These are phyloP conservation scores for Colletotrichum coccodes DNA, from an alignment of 2,329 filamentous ascomycete species.

Conservation along the genomic window DNA sequence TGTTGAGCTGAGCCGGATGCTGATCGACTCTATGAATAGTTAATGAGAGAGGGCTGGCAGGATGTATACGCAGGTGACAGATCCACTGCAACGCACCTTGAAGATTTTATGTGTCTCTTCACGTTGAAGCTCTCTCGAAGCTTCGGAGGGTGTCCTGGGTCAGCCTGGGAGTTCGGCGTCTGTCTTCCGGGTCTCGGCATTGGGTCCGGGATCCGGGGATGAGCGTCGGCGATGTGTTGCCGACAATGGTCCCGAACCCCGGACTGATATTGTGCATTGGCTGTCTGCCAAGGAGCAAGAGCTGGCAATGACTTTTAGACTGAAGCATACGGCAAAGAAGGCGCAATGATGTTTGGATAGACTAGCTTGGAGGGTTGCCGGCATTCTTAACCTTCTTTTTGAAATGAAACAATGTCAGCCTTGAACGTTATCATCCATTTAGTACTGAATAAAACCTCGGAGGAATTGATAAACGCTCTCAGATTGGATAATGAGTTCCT, in stretches of 20 bases:
- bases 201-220: neutral
- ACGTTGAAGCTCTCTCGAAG: neutral
- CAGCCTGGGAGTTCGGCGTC: neutral
- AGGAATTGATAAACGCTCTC: neutral
- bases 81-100: neutral
- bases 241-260: neutral
- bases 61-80: neutral
- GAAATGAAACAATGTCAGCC: neutral
- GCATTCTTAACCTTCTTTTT: neutral
- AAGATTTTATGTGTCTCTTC: neutral
- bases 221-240: neutral
- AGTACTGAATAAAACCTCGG: neutral
- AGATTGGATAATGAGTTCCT: neutral
- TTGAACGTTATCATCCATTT: neutral
- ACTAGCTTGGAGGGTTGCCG: no score
- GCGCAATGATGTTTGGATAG: neutral
- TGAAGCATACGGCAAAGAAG: neutral
- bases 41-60: no score
- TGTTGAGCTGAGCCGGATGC: neutral
- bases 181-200: neutral
- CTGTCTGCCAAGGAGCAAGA: neutral
- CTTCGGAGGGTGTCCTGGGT: neutral
- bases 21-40: neutral
- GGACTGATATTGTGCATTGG: neutral
- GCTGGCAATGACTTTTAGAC: neutral